Base-by-base conservation (phyloP, 1,284 basidiomycete genomes). In the Trametes hirsuta region DNA sequence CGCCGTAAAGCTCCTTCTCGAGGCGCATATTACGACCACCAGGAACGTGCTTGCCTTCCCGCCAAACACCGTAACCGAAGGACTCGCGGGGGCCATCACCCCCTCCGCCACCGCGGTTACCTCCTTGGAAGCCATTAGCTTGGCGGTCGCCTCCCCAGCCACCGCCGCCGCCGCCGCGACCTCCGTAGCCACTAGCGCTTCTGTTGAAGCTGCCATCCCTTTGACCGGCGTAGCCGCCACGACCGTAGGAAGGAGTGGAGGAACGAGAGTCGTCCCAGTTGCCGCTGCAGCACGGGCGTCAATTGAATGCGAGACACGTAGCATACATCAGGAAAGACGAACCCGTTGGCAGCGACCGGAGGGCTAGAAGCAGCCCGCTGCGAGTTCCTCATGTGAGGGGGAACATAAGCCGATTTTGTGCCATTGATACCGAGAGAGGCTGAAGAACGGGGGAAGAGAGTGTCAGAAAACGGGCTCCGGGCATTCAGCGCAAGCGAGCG, bases 1-100 rank as follows among this genome's bases (percentile, higher is more conserved):
- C 95, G 55, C 97, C 97, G 72, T 91, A 99, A 45, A 99, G 90
- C 74, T 99, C 96, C 78, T 93, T 95, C 81, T 99, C 96, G 65
- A 95, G 83, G 69, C 94, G 89, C 72, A 82, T 77, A 81, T 97
- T 97, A 71, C 88, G 86, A 35, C 84, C 78, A 52, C 94, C 97
- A 18, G 87, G 78, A 58, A 95, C 73, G 76, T 99, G 97, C 71
- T 86, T 82, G 67, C 93, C 95, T 67, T 98, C 94, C 73, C 85
- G 90, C 97, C 97, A 99, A 45, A 76, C 76, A 58, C 97, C 97
- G 69, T 75, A 86, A 46, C 94, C 94, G 54, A 85, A 83, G 59
- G 74, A 70, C 59, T 87, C 85, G 47, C 81, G 81, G 47, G 76
- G 79, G 66, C 72, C 79, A 65, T 74, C 81, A 70, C 69, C 79